Conservation (phyloP, 495 filamentous ascomycete species). For the Aspergillus hancockii region DNA sequence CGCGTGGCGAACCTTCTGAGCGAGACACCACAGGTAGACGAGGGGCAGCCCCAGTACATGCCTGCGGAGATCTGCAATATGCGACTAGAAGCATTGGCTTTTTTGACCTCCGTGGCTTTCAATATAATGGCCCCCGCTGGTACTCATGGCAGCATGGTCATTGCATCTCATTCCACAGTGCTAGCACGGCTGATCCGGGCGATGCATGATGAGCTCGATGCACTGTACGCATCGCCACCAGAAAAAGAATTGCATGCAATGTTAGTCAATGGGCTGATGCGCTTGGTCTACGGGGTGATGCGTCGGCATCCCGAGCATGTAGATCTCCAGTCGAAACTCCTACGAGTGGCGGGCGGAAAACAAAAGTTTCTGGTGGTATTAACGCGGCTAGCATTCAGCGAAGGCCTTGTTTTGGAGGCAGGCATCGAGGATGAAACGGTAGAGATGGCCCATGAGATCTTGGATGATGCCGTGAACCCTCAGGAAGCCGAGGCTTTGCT, state of each 20-base stretch:
- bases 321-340: conserved; percentile 59
- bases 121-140: conserved; percentile 33
- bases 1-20: conserved; percentile 60
- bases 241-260: conserved; percentile 40
- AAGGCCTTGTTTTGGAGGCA: conserved; percentile 59
- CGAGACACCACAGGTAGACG: conserved; percentile 51
- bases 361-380: conserved; percentile 68
- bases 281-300: conserved; percentile 61
- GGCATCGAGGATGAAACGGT: conserved; percentile 68
- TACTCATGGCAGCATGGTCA: conserved; percentile 50
- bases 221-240: conserved; percentile 55
- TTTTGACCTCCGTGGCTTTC: conserved; percentile 54
- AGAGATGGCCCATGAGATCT: conserved; percentile 63
- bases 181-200: conserved; percentile 61
- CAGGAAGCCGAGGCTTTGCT: conserved; percentile 70
- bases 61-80: conserved; percentile 54
- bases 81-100: conserved; percentile 55
- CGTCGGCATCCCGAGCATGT: conserved; percentile 47
- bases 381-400: conserved; percentile 67
- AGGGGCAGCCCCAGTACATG: conserved; percentile 50
- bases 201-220: conserved; percentile 64
- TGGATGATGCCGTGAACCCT: conserved; percentile 66
- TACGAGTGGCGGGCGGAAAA: conserved; percentile 54
- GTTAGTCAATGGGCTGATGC: conserved; percentile 61
- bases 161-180: conserved; percentile 55